Percentiles rank a stretch among this genome's conserved stretches.
These are phyloP conservation scores for Waitea zeae DNA, from an alignment of 1,284 basidiomycete species.

Conservation along the genomic window DNA sequence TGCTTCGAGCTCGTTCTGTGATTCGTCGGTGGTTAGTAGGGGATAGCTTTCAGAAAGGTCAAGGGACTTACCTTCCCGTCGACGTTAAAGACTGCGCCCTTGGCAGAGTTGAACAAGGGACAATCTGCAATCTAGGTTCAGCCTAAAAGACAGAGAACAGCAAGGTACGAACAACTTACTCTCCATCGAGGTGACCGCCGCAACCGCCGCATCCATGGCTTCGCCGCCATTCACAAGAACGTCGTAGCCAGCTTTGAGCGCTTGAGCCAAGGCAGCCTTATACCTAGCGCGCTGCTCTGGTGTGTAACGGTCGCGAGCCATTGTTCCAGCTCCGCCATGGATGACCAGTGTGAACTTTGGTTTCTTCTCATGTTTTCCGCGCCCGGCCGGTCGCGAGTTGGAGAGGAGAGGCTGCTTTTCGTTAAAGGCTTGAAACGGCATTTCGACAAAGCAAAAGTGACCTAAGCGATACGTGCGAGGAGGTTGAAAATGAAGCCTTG, in stretches of 20 bases:
- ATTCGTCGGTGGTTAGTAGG: background rate
- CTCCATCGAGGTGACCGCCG: constrained; percentile 60
- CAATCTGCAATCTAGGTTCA: constrained; percentile 27
- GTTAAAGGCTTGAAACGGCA: too few species aligned
- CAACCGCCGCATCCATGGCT: constrained; percentile 69
- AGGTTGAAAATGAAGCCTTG: too few species aligned
- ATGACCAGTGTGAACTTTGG: constrained; percentile 39
- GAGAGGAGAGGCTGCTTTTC: too few species aligned
- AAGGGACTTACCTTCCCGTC: constrained; percentile 41
- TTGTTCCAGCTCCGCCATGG: constrained; percentile 66
- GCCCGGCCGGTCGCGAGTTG: too few species aligned
- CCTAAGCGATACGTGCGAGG: too few species aligned
- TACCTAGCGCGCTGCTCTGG: constrained; percentile 43
- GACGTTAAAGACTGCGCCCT: constrained; percentile 67
- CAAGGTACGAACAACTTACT: constrained; percentile 19
- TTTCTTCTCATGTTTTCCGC: too few species aligned
- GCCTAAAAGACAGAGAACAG: background rate
- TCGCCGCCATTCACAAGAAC: constrained; percentile 51
- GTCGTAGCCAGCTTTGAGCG: constrained; percentile 44
- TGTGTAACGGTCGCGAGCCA: constrained; percentile 39
- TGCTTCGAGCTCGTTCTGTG: constrained; percentile 62
- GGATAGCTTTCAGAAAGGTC: too few species aligned
- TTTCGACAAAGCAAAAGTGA: too few species aligned
- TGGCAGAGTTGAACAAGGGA: constrained; percentile 62
- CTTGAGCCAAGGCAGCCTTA: constrained; percentile 30